Evolutionary conservation across 1,284 basidiomycete genomes (phyloP), one percentile per base, ranked within the genome.

Genomic region (Cryptococcus hybrid): DNA sequence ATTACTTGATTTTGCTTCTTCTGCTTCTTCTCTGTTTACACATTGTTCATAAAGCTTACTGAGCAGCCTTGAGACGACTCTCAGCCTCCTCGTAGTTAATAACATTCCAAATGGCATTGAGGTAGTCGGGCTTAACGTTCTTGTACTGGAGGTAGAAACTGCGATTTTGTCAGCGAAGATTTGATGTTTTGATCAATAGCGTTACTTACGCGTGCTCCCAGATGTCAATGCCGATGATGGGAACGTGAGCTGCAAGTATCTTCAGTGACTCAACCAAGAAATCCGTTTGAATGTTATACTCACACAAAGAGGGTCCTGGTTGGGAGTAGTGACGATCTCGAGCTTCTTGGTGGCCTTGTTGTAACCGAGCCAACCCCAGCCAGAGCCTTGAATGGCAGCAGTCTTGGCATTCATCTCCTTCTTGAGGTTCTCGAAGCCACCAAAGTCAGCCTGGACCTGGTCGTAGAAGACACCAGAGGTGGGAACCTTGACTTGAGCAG

Each of bases 311-410:
- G 96, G 96, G 77, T 99, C 96, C 82, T 99, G 96, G 83, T 99
- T 97, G 40, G 92, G 81, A 35, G 95, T 97, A 43, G 93, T 94
- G 56, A 88, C 85, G 56, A 94, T 84, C 77, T 95, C 92, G 47
- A 98, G 86, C 78, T 85, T 88, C 80, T 88, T 86, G 51, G 82
- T 85, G 24, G 73, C 71, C 40, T 83, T 69, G 78, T 89, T 89
- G 76, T 85, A 89, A 44, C 89, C 90, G n/a, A 98, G 84, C 95
- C 95, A 98, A 52, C 92, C 94, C 96, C 95, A 99, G 18, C 95
- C 96, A 63, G 90, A 93, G 48, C 95, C 96, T 80, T 99, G 95
- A 66, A 99, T 89, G 55, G 84, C 92, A 47, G 89, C 90, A n/a
- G 95, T 94, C 65, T 84, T 84, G 35, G 91, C 78, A 80, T 94